Evolutionary conservation across 108 stramenopile genomes (phyloP).

Genomic region (Skeletonema menzelii): DNA sequence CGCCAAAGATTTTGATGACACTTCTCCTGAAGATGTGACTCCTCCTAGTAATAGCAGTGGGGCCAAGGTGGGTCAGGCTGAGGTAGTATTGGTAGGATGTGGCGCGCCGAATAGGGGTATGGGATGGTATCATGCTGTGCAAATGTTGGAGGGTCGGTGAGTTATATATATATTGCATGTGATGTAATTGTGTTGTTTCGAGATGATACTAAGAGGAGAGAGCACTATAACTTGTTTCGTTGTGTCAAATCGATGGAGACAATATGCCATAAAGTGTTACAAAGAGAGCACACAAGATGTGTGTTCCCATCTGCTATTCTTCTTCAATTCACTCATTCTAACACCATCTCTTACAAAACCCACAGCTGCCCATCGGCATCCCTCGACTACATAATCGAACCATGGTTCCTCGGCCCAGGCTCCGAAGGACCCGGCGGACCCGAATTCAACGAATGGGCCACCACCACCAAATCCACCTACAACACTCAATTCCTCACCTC

Average conservation of each 20-base stretch:
- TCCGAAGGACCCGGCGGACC: slow-evolving; percentile 64
- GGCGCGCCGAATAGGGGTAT: slow-evolving; percentile 82
- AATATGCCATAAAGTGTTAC: too few species aligned
- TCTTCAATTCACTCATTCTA: too few species aligned
- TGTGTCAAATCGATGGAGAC: neutral
- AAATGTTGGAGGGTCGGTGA: slow-evolving; percentile 87
- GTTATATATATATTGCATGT: slow-evolving; percentile 17
- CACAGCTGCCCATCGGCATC: slow-evolving; percentile 82
- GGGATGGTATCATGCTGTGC: slow-evolving; percentile 89
- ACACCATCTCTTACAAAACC: too few species aligned
- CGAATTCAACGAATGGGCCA: slow-evolving; percentile 75
- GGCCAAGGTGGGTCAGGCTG: slow-evolving; percentile 70
- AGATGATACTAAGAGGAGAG: too few species aligned
- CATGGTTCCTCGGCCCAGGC: slow-evolving; percentile 87
- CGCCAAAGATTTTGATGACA: too few species aligned
- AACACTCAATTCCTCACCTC: slow-evolving; percentile 62
- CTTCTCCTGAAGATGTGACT: too few species aligned
- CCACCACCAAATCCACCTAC: slow-evolving; percentile 52
- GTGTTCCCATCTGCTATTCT: too few species aligned
- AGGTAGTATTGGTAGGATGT: slow-evolving; percentile 89
- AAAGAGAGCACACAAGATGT: too few species aligned
- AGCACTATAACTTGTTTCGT: neutral
- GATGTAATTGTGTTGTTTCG: too few species aligned
- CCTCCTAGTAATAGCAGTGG: neutral
- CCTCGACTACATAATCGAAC: slow-evolving; percentile 81